Base-by-base conservation (phyloP, 768 basidiomycete genomes). In the Guyanaporus albipodus region DNA sequence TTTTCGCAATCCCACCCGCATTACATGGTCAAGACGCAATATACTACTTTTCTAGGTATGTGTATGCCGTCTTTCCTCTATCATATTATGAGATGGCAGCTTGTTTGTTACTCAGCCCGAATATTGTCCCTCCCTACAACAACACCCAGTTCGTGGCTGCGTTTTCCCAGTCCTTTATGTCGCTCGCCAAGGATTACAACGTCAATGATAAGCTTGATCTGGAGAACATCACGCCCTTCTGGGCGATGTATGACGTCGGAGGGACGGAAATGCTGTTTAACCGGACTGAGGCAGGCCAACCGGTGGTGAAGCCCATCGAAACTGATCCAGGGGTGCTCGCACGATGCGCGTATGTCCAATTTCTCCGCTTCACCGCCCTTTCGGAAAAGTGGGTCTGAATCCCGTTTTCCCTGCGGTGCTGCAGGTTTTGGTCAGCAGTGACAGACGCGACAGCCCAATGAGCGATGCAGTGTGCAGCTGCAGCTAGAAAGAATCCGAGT, bases 11-110 rank as follows among this genome's bases (percentile, higher is more conserved):
- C 34, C 58, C 67, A 21, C 65, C 65, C 4, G 67, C 46, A 4
- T 12, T 37, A 14, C 65, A 67, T 39, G 71, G 61, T 28, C 29
- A 56, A 3, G 75, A 76, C 38, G 29, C 65, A 3, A 27, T 44
- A 2, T 76, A 72, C 50, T 76, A 76, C 44, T 77, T 75, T 49
- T 55, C 69, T 4, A 62, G 55, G 50, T 53, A 31, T 1, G 42
- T 9, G 7, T 8, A 11, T 35, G 15, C 32, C n/a, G 8, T 12
- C 14, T n/a, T 21, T 28, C 8, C 31, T 32, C 31, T 32, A 10
- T 10, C 12, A 4, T 15, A 15, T 11, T 38, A n/a, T 48, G 7
- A 31, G 38, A 18, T 14, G 11, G 6, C 3, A 7, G 1, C 21
- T 5, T 10, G 6, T 21, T 2, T 11, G 14, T 24, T 14, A 29